phyloP scores from a whole-genome alignment of 495 filamentous ascomycete species.

The Tuber indicum region DNA sequence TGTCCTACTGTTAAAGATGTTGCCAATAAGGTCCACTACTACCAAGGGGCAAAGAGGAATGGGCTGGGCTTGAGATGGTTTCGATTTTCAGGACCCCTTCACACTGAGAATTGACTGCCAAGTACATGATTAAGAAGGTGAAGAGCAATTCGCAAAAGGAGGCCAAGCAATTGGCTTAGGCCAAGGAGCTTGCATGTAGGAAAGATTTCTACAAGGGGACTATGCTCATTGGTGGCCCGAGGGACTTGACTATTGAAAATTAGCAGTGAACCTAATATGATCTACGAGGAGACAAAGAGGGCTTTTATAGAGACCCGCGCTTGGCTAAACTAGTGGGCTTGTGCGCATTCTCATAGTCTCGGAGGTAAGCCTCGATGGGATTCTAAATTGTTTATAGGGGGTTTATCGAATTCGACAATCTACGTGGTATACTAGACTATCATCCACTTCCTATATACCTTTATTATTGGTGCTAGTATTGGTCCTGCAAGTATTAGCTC shows the following conservation, averaged over 20 bases:
- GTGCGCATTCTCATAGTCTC: slow-evolving; percentile 82
- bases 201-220: slow-evolving; percentile 96
- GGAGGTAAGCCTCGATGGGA: slow-evolving; percentile 97
- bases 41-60: slow-evolving; percentile 94
- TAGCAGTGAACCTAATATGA: slow-evolving; percentile 66
- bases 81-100: slow-evolving; percentile 87
- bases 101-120: slow-evolving; percentile 77
- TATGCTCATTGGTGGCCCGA: slow-evolving; percentile 83
- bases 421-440: slow-evolving; percentile 98
- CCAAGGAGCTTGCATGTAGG: slow-evolving; percentile 93
- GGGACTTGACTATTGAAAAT: slow-evolving; percentile 93
- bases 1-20: slow-evolving; percentile 86
- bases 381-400: slow-evolving; percentile 81
- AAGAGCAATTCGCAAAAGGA: slow-evolving; percentile 98
- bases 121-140: slow-evolving; percentile 76
- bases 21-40: slow-evolving; percentile 93
- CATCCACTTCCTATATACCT: slow-evolving; percentile 72
- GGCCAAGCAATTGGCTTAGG: slow-evolving; percentile 76
- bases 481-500: slow-evolving; percentile 61
- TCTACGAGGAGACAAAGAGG: slow-evolving; percentile 69
- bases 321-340: slow-evolving; percentile 96
- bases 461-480: slow-evolving; percentile 65
- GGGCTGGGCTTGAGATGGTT: slow-evolving; percentile 79
- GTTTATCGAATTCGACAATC: slow-evolving; percentile 79
- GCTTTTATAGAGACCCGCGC: slow-evolving; percentile 73